A percentile compares a stretch with the other conserved stretches of the same genome.
Conservation (phyloP, 495 filamentous ascomycete species). For the Opeltia flavorubescens region DNA sequence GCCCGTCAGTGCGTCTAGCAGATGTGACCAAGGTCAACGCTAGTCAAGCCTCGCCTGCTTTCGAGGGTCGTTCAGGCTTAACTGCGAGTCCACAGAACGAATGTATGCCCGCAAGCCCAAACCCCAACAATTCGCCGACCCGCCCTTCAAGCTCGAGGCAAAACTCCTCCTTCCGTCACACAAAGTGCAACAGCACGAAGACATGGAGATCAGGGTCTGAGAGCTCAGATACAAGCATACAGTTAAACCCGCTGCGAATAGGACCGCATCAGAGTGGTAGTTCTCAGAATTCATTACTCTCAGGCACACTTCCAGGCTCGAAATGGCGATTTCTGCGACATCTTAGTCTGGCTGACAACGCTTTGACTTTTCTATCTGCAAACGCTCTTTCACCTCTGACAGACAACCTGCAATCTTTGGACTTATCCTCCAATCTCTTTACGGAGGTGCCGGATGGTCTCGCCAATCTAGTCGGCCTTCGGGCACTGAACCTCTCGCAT, state of each 20-base stretch:
- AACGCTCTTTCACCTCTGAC: conserved; percentile 66
- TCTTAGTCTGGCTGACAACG: conserved; percentile 83
- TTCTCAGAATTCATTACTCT: conserved; percentile 53
- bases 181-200: conserved; percentile 44
- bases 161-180: conserved; percentile 45
- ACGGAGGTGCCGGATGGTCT: conserved; percentile 82
- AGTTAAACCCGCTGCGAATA: conserved; percentile 62
- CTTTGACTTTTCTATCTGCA: conserved; percentile 61
- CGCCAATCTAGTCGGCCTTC: conserved; percentile 62
- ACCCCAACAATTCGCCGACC: conserved; percentile 62
- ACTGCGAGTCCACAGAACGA: conserved; percentile 34
- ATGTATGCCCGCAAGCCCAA: conserved; percentile 25
- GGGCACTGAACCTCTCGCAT: conserved; percentile 80
- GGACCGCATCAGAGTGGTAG: conserved; percentile 51
- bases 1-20: conserved; percentile 40
- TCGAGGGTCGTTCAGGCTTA: conserved; percentile 28
- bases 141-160: conserved; percentile 56
- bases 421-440: conserved; percentile 84
- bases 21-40: conserved; percentile 45
- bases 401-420: conserved; percentile 75
- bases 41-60: conserved; percentile 52
- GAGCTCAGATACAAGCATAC: conserved; percentile 85
- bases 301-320: conserved; percentile 54
- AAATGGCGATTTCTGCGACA: conserved; percentile 95
- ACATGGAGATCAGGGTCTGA: conserved; percentile 79